Evolutionary conservation across 2,329 filamentous ascomycete genomes (phyloP), one percentile per base, ranked within the genome.

Genomic region (Fusarium virguliforme): DNA sequence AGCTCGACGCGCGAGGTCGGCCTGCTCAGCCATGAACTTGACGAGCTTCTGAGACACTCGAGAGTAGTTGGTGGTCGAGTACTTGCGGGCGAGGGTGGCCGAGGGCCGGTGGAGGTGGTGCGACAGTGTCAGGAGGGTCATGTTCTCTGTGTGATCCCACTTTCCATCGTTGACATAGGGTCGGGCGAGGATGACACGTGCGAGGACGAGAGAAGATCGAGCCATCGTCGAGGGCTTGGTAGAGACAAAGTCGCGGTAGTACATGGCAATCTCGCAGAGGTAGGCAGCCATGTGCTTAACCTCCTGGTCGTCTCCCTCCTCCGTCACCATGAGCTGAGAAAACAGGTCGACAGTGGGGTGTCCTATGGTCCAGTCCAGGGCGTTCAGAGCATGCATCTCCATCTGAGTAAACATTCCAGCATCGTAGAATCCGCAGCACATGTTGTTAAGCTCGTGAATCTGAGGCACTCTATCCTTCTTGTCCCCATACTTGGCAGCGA

Each of bases 401-500:
- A 99, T 99, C 83, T 99, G 96, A 9, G 95, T 95, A 84, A 99
- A 99, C 96, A 99, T 99, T 84, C 97, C 95, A 54, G 97, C 94
- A 77, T 99, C 96, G 83, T 99, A 99, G 41, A 98, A 88, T 38
- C 93, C 94, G 84, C 96, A 98, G 88, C 96, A 99, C 96, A 99
- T 98, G 74, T 95, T 97, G 88, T 97, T 97, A 73, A 99, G 87
- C 81, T 99, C 96, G 80, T 94, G 91, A 80, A 99, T 97, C 72
- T 97, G 96, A 4, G 96, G 96, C n/a, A 99, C 96, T 57, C 95
- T 90, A 79, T 99, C 96, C 86, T 99, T 99, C 86, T 96, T 95
- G 84, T 99, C 96, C 64, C 95, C 95, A 80, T 98, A 99, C 87
- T 99, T 99, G 82, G 96, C 94, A 73, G 96, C 95, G 78, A 99